These are phyloP conservation scores for Coffea eugenioides DNA, from an alignment of 257 asterid genomes.

Conservation along the genomic window DNA sequence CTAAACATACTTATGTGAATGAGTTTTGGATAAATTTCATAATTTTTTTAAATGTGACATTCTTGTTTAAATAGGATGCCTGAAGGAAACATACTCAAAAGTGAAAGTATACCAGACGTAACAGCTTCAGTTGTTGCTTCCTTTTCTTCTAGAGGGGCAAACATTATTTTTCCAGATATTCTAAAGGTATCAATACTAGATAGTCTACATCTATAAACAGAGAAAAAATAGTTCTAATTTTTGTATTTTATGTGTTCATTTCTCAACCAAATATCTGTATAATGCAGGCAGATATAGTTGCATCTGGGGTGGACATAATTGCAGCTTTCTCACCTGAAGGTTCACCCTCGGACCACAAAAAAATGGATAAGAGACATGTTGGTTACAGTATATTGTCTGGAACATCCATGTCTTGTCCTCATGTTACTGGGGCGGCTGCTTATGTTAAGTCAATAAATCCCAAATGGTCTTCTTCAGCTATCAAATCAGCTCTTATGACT, in stretches of 20 bases:
- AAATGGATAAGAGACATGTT: not conserved
- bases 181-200: constrained; percentile 1
- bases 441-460: constrained; percentile 9
- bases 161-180: not conserved
- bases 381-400: constrained; percentile 7
- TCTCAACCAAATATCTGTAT: not conserved
- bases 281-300: constrained; percentile 2
- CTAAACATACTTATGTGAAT: no score
- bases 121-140: constrained; percentile 4
- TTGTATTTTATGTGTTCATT: no score
- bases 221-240: no score
- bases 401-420: constrained; percentile 28
- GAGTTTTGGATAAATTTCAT: no score
- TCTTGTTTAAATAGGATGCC: not conserved
- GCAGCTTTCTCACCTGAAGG: constrained; percentile 2
- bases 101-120: not conserved
- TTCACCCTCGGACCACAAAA: not conserved
- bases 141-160: constrained; percentile 17
- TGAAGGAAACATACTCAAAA: not conserved
- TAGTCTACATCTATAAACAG: no score
- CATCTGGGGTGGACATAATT: constrained; percentile 14
- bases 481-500: constrained; percentile 22
- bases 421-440: constrained; percentile 18
- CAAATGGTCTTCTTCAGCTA: constrained; percentile 7
- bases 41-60: no score